These are phyloP conservation scores for Xylariaceae sp. DNA, from an alignment of 2,329 filamentous ascomycete species.

Conservation along the genomic window DNA sequence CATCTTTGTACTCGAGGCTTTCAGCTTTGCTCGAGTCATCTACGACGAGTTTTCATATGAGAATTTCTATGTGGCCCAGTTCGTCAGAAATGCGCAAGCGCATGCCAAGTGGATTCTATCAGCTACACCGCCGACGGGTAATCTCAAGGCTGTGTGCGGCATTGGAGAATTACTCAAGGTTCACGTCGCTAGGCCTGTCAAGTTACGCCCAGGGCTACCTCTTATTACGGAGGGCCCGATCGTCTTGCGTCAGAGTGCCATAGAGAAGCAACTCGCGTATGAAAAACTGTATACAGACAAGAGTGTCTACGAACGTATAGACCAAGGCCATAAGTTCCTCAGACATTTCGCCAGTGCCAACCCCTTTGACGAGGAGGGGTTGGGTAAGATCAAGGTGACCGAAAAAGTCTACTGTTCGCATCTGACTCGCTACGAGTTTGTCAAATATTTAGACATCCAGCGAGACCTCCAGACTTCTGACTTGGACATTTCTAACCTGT, in stretches of 20 bases:
- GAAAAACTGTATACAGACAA: conserved; percentile 35
- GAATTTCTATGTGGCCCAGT: conserved; percentile 31
- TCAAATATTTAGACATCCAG: conserved; percentile 31
- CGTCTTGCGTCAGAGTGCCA: conserved; percentile 28
- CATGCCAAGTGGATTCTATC: conserved; percentile 43
- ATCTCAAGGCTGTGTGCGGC: conserved; percentile 36
- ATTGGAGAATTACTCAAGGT: conserved; percentile 36
- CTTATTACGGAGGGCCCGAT: conserved; percentile 35
- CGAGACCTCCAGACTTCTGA: conserved; percentile 29
- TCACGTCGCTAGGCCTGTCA: conserved; percentile 38
- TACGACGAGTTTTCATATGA: conserved; percentile 45
- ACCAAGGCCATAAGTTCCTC: conserved; percentile 34
- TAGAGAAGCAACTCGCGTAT: conserved; percentile 35
- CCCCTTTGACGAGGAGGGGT: conserved; percentile 26
- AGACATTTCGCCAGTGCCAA: conserved; percentile 33
- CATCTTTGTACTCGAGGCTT: conserved; percentile 35
- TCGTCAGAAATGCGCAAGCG: conserved; percentile 34
- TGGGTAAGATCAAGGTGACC: conserved; percentile 21
- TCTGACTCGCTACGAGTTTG: conserved; percentile 24
- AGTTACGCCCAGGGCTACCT: conserved; percentile 34
- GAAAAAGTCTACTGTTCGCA: conserved; percentile 29
- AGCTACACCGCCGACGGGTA: conserved; percentile 39
- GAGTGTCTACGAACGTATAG: conserved; percentile 35
- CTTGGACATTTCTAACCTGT: conserved; percentile 27
- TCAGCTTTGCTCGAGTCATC: conserved; percentile 38